Evolutionary conservation across 2,329 filamentous ascomycete genomes (phyloP).

Genomic region (Aureobasidium pullulans): DNA sequence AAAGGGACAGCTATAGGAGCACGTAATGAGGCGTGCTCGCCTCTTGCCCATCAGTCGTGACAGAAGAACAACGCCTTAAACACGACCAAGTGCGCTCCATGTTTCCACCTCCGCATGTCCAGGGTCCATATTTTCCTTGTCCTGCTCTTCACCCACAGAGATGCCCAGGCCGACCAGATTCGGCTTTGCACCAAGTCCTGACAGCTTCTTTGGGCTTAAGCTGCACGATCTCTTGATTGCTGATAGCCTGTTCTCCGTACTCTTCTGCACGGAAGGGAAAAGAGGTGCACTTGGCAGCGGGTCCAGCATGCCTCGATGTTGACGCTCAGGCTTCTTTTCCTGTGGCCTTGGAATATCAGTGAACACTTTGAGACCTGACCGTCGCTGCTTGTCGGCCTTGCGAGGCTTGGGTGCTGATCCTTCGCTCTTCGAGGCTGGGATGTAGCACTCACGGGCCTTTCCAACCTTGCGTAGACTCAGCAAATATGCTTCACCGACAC

Average conservation of each 20-base stretch:
- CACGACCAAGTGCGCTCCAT: background rate
- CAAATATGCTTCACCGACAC: background rate
- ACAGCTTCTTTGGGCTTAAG: constrained; percentile 2
- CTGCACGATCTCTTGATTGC: background rate
- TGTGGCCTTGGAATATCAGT: background rate
- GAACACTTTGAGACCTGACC: constrained; percentile 1
- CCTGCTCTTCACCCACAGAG: background rate
- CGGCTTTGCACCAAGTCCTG: background rate
- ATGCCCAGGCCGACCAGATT: background rate
- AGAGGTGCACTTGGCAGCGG: background rate
- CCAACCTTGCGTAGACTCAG: background rate
- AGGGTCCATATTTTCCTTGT: constrained; percentile 14
- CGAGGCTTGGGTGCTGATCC: background rate
- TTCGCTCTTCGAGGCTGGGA: background rate
- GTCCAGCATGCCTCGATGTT: background rate
- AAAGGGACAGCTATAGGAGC: too few relatives aligned
- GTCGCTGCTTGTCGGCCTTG: background rate
- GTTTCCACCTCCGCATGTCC: background rate
- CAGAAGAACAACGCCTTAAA: background rate
- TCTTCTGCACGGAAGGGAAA: background rate
- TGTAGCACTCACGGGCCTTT: constrained; percentile 4
- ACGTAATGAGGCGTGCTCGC: too few relatives aligned
- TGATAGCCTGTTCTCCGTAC: background rate
- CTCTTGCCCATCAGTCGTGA: too few relatives aligned
- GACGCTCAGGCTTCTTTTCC: background rate